A percentile compares a stretch with the other conserved stretches of the same genome.
Conservation (phyloP, 2,329 filamentous ascomycete genomes). For the Pleoardoris graminearum region DNA sequence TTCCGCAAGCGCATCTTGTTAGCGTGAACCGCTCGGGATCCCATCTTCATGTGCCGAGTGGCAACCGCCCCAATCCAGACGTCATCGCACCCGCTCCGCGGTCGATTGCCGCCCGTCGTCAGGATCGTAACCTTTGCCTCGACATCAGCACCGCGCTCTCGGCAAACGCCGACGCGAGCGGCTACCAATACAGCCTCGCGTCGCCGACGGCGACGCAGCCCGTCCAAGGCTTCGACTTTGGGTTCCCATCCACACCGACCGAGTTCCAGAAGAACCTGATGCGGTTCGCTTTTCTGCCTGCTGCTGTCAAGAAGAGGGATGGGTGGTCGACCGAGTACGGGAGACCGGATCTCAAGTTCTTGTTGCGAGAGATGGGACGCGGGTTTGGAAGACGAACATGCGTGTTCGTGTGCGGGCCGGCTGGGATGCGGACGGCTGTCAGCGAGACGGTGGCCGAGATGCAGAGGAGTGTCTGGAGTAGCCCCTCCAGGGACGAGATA, state of each 20-base stretch:
- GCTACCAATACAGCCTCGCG: conserved; percentile 42
- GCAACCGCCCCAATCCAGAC: conserved; percentile 27
- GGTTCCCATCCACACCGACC: conserved; percentile 81
- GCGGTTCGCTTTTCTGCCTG: conserved; percentile 80
- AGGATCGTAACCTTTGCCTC: conserved; percentile 47
- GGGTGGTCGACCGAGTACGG: conserved; percentile 94
- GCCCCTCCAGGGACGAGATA: conserved; percentile 80
- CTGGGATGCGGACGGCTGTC: conserved; percentile 84
- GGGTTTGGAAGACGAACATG: conserved; percentile 80
- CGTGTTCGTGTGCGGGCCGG: conserved; percentile 90
- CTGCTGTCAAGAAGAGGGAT: conserved; percentile 58
- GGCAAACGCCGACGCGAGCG: conserved; percentile 43
- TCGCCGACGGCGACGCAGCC: conserved; percentile 12
- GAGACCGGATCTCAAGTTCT: conserved; percentile 82
- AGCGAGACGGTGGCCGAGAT: conserved; percentile 81
- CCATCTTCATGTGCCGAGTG: conserved; percentile 49
- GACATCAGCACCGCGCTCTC: conserved; percentile 48
- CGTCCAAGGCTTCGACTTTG: conserved; percentile 54
- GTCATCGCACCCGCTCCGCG: conserved; percentile 31
- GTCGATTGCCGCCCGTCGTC: conserved; percentile 47
- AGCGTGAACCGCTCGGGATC: conserved; percentile 26
- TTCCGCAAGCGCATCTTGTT: conserved; percentile 62
- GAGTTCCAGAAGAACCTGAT: conserved; percentile 88
- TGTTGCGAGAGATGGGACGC: conserved; percentile 82
- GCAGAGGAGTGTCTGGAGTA: conserved; percentile 81